Base-by-base conservation (phyloP, 352 stramenopile genomes). In the Phytophthora lateralis region DNA sequence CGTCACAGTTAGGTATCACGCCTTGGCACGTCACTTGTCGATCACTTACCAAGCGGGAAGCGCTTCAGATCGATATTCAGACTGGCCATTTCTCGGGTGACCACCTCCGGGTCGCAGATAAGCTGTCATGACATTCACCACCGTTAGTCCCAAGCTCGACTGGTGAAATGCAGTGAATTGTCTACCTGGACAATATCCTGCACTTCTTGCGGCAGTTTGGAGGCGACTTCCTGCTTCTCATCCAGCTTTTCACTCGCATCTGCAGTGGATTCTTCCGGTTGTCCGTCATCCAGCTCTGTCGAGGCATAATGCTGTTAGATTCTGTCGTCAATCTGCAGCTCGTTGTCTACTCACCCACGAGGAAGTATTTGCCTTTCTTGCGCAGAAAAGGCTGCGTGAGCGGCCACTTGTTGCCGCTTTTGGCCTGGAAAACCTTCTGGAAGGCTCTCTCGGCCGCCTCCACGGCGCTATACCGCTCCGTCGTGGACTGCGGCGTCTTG, bases 391-490 rank as follows among this genome's bases (percentile, higher is more conserved):
- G 55, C 2, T 63, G 34, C 29, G 41, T 17, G 7, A 88, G 63
- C 20, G 80, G 80, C 82, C 82, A 92, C 43, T 69, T 62, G 49
- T 92, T 92, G 48, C 68, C 80, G 18, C 65, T 88, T 43, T 90
- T 90, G 48, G 69, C 51, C 6, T 47, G 21, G 53, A 90, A 92
- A 11, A 80, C 70, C 53, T 78, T 83, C 39, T 75, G 46, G 48
- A 90, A 89, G 10, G 55, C 58, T 11, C 24, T 11, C 48, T 85
- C 64, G 5, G 78, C 80, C 21, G 55, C 55, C 12, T 77, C 60
- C 21, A 79, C 21, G 24, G 53, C 71, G 8, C 17, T 17, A 15
- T 60, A 66, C 11, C 8, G 32, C 12, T 66, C 12, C 6, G 50
- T 61, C 30, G 42, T 53, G 10, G 53, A 60, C 75, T 88, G 74